Base-by-base conservation (phyloP, 306 rosid species). In the Quercus wislizeni region DNA sequence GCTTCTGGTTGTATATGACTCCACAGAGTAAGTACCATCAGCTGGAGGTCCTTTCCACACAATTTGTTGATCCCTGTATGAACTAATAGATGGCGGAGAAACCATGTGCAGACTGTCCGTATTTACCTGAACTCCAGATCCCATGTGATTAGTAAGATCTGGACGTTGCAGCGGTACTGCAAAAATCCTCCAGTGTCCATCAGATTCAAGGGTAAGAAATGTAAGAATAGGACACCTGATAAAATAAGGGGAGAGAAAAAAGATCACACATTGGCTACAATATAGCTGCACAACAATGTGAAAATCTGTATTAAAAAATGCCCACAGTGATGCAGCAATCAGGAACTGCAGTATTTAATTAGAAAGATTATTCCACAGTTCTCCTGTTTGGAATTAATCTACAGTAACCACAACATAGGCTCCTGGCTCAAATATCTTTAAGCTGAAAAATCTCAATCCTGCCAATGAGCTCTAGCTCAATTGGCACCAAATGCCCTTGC, bases 61-160 rank as follows among this genome's bases (percentile, higher is more conserved):
- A 81, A 79, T 85, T 57, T 85, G 83, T 69, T 63, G 85, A 82
- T 81, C 89, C 85, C 83, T 84, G 74, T 78, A 52, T 73, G 82
- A 78, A 84, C 82, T 86, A 76, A 81, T 70, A 69, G 92, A 88
- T 35, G 86, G 87, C 38, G 87, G 88, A 72, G 68, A 84, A 86
- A 87, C 86, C 76, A 87, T 86, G 75, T 86, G 93, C 73, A 88
- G 73, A 69, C 87, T 83, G 51, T 90, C 91, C 92, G 87, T 89
- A 79, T 80, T 78, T 51, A 79, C 76, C 41, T 78, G 84, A 62
- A 88, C 51, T 68, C 78, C 81, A 74, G 83, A 81, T 67, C 74
- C 65, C 55, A 69, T 52, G 28, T 33, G 64, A 80, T 75, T 83
- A 73, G 78, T 55, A 76, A 81, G 87, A 54, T 78, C 80, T 65